Evolutionary conservation across 176 grass and related monocot species (phyloP).

Genomic region (Elymus sibiricus): DNA sequence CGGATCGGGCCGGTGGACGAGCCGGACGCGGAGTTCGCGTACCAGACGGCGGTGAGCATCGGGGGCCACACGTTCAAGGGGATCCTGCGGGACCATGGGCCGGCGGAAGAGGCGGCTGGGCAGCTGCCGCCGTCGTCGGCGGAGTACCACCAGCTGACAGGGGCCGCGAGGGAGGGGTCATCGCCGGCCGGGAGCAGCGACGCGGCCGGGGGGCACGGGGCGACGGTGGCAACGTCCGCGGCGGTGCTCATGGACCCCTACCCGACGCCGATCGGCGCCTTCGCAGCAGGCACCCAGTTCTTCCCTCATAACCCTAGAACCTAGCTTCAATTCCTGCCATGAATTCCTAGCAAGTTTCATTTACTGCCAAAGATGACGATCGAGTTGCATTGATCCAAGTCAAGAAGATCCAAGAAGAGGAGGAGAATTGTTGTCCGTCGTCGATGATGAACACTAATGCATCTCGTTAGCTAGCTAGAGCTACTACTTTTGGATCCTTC

Average conservation of each 20-base stretch:
- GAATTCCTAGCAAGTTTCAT: constrained; percentile 44
- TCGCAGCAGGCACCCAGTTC: constrained; percentile 96
- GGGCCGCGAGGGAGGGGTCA: constrained; percentile 44
- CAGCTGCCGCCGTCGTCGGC: constrained; percentile 38
- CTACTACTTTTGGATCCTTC: neutral
- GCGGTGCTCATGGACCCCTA: constrained; percentile 86
- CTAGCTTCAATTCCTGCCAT: constrained; percentile 42
- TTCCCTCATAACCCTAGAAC: constrained; percentile 96
- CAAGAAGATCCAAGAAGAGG: constrained; percentile 22
- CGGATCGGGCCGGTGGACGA: constrained; percentile 85
- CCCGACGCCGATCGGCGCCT: constrained; percentile 86
- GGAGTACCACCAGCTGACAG: constrained; percentile 55
- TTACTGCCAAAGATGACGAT: constrained; percentile 31
- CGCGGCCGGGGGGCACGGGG: constrained; percentile 11
- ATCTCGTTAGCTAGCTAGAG: constrained; percentile 39
- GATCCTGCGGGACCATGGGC: constrained; percentile 88
- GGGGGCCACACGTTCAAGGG: constrained; percentile 93
- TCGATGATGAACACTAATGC: constrained; percentile 40
- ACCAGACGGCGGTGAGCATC: constrained; percentile 95
- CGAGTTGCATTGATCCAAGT: constrained; percentile 12
- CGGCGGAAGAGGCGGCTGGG: constrained; percentile 35
- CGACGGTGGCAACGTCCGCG: constrained; percentile 32
- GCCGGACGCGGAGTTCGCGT: constrained; percentile 82
- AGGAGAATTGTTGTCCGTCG: constrained; percentile 11
- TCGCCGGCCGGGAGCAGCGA: constrained; percentile 63